A percentile compares a stretch with the other conserved stretches of the same genome.
These are phyloP conservation scores for Aspergillus candidus DNA, from an alignment of 2,329 filamentous ascomycete genomes.

Conservation along the genomic window DNA sequence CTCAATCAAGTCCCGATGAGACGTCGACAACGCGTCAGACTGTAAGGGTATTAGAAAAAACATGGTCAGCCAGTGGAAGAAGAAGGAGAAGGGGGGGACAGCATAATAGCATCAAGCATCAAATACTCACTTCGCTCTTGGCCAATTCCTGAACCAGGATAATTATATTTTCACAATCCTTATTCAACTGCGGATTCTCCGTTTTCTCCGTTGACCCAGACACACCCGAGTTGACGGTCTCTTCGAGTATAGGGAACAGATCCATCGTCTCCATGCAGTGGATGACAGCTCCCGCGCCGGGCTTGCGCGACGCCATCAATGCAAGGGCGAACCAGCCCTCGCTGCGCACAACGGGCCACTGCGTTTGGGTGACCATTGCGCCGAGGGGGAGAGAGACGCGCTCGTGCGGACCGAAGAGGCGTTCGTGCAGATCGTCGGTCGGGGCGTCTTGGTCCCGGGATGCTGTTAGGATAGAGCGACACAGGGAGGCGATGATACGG, in stretches of 20 bases:
- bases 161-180: constrained; percentile 38
- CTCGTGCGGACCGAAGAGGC: constrained; percentile 31
- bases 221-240: constrained; percentile 20
- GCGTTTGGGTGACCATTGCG: constrained; percentile 41
- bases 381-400: constrained; percentile 36
- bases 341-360: constrained; percentile 44
- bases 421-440: constrained; percentile 22
- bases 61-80: constrained; percentile 4
- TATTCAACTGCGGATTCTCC: constrained; percentile 23
- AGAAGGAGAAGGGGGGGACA: not conserved
- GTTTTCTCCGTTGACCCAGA: constrained; percentile 17
- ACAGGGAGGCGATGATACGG: constrained; percentile 41
- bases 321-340: constrained; percentile 47
- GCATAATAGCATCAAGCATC: not conserved
- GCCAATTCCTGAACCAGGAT: constrained; percentile 36
- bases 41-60: constrained; percentile 6
- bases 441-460: constrained; percentile 18
- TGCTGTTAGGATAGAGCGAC: constrained; percentile 33
- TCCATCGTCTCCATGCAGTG: constrained; percentile 32
- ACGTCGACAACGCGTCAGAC: constrained; percentile 23
- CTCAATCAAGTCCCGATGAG: constrained; percentile 24
- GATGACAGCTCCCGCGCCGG: constrained; percentile 29
- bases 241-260: constrained; percentile 29
- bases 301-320: constrained; percentile 36
- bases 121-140: constrained; percentile 32